phyloP scores from a whole-genome alignment of 306 rosid species.

The Hippophae tibetana region DNA sequence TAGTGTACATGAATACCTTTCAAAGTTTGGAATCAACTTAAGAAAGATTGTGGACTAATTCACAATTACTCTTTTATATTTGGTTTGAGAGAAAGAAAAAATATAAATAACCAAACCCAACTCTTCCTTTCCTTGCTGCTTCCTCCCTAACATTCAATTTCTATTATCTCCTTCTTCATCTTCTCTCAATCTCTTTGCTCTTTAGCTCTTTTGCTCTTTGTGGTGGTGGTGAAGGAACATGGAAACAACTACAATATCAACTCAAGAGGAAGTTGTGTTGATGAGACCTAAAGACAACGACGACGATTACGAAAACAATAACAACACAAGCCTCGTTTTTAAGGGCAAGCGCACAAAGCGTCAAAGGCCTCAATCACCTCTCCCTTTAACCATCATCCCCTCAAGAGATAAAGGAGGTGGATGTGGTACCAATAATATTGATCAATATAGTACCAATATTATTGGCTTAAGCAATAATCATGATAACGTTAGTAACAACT shows the following conservation, averaged over 20 bases:
- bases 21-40: too few species aligned
- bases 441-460: background rate
- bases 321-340: constrained; percentile 14
- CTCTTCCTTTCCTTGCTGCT: too few species aligned
- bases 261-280: constrained; percentile 39
- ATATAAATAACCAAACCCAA: too few species aligned
- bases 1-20: too few species aligned
- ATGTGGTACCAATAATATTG: background rate
- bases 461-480: background rate
- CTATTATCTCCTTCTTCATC: too few species aligned
- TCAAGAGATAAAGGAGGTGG: constrained; percentile 16
- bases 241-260: constrained; percentile 29
- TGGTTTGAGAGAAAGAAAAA: too few species aligned
- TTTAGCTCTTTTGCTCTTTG: background rate
- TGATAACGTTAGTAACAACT: constrained; percentile 4
- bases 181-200: constrained; percentile 1
- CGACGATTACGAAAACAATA: too few species aligned
- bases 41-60: too few species aligned
- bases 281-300: constrained; percentile 37
- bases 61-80: too few species aligned
- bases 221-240: constrained; percentile 31
- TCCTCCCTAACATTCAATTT: too few species aligned
- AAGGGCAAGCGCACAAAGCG: constrained; percentile 93
- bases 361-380: constrained; percentile 72
- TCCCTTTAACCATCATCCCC: constrained; percentile 27